These are phyloP conservation scores for Groenewaldozyma tartarivorans DNA, from an alignment of 805 yeast genomes.

Conservation along the genomic window DNA sequence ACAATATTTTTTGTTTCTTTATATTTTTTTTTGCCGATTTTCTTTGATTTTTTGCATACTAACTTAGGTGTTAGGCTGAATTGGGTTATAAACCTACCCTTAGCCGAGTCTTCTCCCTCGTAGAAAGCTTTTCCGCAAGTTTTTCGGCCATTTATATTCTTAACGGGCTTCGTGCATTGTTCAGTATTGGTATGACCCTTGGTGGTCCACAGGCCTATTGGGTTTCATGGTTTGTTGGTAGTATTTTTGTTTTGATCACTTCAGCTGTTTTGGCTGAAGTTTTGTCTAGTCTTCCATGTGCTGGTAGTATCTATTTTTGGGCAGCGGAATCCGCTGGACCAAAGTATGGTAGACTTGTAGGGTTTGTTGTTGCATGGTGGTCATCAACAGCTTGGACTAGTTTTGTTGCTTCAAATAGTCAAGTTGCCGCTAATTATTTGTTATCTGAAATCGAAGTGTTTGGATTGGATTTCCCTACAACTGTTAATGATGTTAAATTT, in stretches of 20 bases:
- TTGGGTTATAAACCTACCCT: conserved; percentile 16
- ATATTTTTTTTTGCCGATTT: neutral
- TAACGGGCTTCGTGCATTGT: conserved; percentile 11
- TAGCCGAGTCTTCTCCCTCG: conserved; percentile 10
- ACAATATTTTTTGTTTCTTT: neutral
- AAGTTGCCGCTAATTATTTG: conserved; percentile 14
- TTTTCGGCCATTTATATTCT: conserved; percentile 14
- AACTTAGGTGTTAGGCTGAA: conserved; percentile 6
- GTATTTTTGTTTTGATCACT: conserved; percentile 15
- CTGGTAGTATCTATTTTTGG: conserved; percentile 21
- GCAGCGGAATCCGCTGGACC: conserved; percentile 19
- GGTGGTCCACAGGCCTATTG: conserved; percentile 21
- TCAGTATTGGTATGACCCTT: conserved; percentile 11
- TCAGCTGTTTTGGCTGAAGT: conserved; percentile 17
- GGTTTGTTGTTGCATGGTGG: conserved; percentile 20
- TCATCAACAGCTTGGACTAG: conserved; percentile 20
- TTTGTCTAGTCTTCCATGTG: conserved; percentile 19
- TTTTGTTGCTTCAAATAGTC: conserved; percentile 15
- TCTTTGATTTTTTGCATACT: neutral
- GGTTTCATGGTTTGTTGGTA: conserved; percentile 12
- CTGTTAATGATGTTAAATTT: conserved; percentile 12
- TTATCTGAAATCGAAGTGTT: conserved; percentile 16
- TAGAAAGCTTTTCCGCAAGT: conserved; percentile 16
- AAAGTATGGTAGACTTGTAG: conserved; percentile 15
- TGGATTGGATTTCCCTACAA: conserved; percentile 9